Conservation (phyloP, 1,139 yeast species). For the Candida anutae region DNA sequence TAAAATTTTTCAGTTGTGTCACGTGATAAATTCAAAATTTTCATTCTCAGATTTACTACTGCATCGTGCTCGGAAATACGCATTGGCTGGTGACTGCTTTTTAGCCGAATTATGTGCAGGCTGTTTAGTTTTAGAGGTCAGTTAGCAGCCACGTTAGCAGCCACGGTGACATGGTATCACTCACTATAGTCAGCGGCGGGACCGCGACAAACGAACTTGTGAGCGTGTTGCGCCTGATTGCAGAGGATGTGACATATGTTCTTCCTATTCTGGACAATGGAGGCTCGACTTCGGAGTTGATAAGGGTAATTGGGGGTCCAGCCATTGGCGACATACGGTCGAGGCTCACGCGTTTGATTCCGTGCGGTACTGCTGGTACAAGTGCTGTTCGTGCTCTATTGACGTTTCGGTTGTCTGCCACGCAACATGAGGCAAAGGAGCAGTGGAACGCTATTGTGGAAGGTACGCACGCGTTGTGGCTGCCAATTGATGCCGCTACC, state of each 20-base stretch:
- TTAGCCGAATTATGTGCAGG: constrained; percentile 23
- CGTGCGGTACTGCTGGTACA: constrained; percentile 30
- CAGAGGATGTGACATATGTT: constrained; percentile 48
- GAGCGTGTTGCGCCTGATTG: constrained; percentile 34
- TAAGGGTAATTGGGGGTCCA: constrained; percentile 89
- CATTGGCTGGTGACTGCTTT: constrained; percentile 27
- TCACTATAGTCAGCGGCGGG: constrained; percentile 63
- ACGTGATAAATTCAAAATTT: neutral
- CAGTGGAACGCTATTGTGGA: constrained; percentile 80
- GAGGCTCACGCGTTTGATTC: constrained; percentile 66
- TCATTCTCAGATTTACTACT: constrained; percentile 18
- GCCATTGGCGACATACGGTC: constrained; percentile 92
- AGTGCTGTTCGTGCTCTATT: constrained; percentile 36
- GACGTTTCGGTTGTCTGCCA: constrained; percentile 53
- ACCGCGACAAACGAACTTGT: constrained; percentile 67
- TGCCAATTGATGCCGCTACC: constrained; percentile 48
- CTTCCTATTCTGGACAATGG: constrained; percentile 91
- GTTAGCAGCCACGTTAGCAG: no score
- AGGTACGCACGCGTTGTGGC: constrained; percentile 72
- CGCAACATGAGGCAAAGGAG: constrained; percentile 44
- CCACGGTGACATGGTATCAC: no score
- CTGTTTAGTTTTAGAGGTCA: neutral
- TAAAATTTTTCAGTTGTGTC: neutral
- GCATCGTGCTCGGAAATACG: constrained; percentile 29
- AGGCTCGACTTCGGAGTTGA: constrained; percentile 86